Base-by-base conservation (phyloP, 768 basidiomycete species). In the Leccinum aurantiacum region DNA sequence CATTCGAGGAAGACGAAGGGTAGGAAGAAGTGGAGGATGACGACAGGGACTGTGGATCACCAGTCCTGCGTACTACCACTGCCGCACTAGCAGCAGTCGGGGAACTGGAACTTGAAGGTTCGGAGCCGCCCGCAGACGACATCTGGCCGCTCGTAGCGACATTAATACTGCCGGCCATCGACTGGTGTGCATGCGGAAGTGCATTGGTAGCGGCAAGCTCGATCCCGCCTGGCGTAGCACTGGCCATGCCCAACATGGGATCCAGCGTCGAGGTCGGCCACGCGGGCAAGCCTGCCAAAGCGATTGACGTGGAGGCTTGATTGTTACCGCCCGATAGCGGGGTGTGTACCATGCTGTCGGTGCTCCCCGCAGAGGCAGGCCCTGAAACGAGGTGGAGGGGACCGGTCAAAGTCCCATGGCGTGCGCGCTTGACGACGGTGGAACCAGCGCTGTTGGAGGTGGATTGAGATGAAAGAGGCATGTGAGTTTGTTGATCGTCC, bases 201-300 rank as follows among this genome's bases (percentile, higher is more conserved):
- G 55, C 25, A 17, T 9, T 58, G 31, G 61, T 46, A 13, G 57
- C 56, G 2, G 72, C 62, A 35, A 74, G 72, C 33, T 75, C 72
- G 17, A 74, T 65, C n/a, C 72, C 72, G 11, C 72, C 72, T 0
- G 71, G 72, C 6, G 72, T 69, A 14, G 65, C 72, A 41, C 72
- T 74, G 9, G 74, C 74, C 11, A 71, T 65, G 17, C 63, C 70
- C 50, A 74, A 50, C 73, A 75, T 74, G 0, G 74, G 72, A 55
- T 74, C 68, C 27, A 72, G 37, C 0, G 68, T n/a, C 4, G 74
- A 70, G 17, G 70, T 69, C 13, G 72, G 72, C 72, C 74, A 75
- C 3, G 74, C 71, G 19, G 74, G 74, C 22, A 74, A 29, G 3
- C 72, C 74, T 3, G 69, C 69, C 25, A 72, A 57, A 0, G 69